These are phyloP conservation scores for Physaria fendleri DNA, from an alignment of 345 rosid genomes.

Conservation along the genomic window DNA sequence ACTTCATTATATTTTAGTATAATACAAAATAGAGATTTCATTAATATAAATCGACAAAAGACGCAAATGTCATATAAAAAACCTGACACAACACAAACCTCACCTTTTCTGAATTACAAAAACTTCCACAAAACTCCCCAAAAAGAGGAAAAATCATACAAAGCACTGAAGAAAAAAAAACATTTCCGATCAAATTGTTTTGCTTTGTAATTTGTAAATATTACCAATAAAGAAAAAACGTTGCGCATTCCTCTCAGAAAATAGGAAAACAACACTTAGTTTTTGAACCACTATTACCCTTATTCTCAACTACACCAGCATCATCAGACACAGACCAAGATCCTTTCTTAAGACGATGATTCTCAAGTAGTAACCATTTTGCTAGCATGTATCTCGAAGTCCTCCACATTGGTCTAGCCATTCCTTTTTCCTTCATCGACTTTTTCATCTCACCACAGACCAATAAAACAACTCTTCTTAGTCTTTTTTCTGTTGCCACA, in stretches of 20 bases:
- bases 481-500: conserved; percentile 40
- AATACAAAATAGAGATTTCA: too few relatives aligned
- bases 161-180: too few relatives aligned
- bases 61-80: too few relatives aligned
- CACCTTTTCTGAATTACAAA: too few relatives aligned
- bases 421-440: conserved; percentile 39
- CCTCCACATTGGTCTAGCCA: conserved; percentile 52
- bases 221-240: too few relatives aligned
- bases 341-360: conserved; percentile 29
- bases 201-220: too few relatives aligned
- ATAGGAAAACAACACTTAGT: conserved; percentile 31
- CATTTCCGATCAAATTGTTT: too few relatives aligned
- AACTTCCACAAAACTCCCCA: too few relatives aligned
- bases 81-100: too few relatives aligned
- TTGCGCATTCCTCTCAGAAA: conserved; percentile 24
- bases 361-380: conserved; percentile 47
- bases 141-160: too few relatives aligned
- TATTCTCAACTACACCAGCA: background rate
- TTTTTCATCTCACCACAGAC: conserved; percentile 40
- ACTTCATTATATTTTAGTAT: too few relatives aligned
- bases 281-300: background rate
- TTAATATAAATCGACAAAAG: too few relatives aligned
- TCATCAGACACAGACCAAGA: conserved; percentile 13
- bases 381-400: conserved; percentile 41
- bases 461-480: conserved; percentile 33